Evolutionary conservation across 805 yeast species (phyloP).

Genomic region (Candida loeiensis): DNA sequence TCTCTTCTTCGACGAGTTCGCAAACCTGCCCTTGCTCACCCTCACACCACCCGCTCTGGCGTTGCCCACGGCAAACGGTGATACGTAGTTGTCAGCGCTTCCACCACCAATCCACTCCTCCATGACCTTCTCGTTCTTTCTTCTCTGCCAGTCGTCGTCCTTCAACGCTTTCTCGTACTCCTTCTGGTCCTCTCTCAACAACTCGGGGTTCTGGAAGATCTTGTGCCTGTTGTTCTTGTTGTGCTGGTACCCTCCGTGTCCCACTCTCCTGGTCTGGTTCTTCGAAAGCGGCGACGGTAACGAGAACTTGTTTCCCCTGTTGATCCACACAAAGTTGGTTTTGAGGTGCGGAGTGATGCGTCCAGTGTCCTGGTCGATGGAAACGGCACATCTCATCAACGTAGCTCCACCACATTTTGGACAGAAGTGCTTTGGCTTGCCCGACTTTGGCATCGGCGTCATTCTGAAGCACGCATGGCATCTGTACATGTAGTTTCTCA

Average conservation of each 20-base stretch:
- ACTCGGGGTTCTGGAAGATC: conserved; percentile 46
- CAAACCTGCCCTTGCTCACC: conserved; percentile 83
- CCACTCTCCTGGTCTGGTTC: conserved; percentile 63
- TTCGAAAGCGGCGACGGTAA: conserved; percentile 86
- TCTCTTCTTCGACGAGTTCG: conserved; percentile 53
- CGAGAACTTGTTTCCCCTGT: conserved; percentile 78
- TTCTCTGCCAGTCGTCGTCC: conserved; percentile 81
- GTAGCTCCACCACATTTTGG: conserved; percentile 95
- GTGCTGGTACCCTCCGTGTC: conserved; percentile 79
- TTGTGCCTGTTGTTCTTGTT: conserved; percentile 57
- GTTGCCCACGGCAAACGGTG: conserved; percentile 66
- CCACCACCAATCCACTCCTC: conserved; percentile 95
- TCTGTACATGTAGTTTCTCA: conserved; percentile 89
- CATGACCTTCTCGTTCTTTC: conserved; percentile 79
- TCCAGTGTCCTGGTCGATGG: conserved; percentile 76
- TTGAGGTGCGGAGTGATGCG: conserved; percentile 83
- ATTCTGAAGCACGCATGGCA: conserved; percentile 95
- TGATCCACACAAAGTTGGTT: conserved; percentile 90
- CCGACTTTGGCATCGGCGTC: conserved; percentile 72
- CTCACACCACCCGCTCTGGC: conserved; percentile 58
- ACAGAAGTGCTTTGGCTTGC: conserved; percentile 82
- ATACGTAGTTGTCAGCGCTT: conserved; percentile 76
- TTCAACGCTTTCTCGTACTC: conserved; percentile 87
- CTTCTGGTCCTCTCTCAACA: conserved; percentile 86
- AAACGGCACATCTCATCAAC: conserved; percentile 82